These are phyloP conservation scores for Lactarius evosmus DNA, from an alignment of 768 basidiomycete species.

Conservation along the genomic window DNA sequence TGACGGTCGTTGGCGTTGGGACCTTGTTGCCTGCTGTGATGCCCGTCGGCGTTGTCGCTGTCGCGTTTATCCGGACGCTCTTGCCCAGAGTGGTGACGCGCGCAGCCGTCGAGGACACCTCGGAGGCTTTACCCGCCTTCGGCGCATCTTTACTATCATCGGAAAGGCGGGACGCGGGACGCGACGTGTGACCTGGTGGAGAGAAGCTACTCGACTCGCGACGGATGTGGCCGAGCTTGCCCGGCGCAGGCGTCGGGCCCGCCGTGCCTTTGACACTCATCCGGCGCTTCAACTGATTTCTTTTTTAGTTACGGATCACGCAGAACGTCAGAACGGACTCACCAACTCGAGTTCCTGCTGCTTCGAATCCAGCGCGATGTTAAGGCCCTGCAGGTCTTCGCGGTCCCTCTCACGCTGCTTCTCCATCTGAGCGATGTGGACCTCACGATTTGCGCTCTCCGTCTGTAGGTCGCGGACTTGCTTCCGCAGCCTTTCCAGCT, in stretches of 20 bases:
- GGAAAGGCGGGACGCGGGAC: slow-evolving; percentile 27
- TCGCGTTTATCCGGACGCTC: slow-evolving; percentile 27
- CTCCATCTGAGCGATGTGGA: slow-evolving; percentile 68
- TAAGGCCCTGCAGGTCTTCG: slow-evolving; percentile 78
- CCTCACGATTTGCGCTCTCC: slow-evolving; percentile 81
- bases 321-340: slow-evolving; percentile 31
- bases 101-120: slow-evolving; percentile 1
- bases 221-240: slow-evolving; percentile 22
- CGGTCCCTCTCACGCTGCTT: slow-evolving; percentile 65
- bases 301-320: not conserved
- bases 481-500: slow-evolving; percentile 55
- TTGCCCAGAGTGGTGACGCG: slow-evolving; percentile 26
- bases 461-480: slow-evolving; percentile 71
- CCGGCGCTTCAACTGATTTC: slow-evolving; percentile 20
- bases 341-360: slow-evolving; percentile 93
- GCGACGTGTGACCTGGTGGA: slow-evolving; percentile 15
- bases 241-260: slow-evolving; percentile 20
- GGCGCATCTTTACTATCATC: slow-evolving; percentile 23
- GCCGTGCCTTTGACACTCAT: slow-evolving; percentile 25
- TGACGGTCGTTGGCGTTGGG: slow-evolving; percentile 21
- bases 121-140: slow-evolving; percentile 20
- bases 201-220: slow-evolving; percentile 26
- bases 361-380: slow-evolving; percentile 90
- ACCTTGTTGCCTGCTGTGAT: not conserved
- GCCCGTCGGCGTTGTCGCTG: slow-evolving; percentile 14